A percentile compares a stretch with the other conserved stretches of the same genome.
These are phyloP conservation scores for Candida boleticola DNA, from an alignment of 805 yeast genomes.

Conservation along the genomic window DNA sequence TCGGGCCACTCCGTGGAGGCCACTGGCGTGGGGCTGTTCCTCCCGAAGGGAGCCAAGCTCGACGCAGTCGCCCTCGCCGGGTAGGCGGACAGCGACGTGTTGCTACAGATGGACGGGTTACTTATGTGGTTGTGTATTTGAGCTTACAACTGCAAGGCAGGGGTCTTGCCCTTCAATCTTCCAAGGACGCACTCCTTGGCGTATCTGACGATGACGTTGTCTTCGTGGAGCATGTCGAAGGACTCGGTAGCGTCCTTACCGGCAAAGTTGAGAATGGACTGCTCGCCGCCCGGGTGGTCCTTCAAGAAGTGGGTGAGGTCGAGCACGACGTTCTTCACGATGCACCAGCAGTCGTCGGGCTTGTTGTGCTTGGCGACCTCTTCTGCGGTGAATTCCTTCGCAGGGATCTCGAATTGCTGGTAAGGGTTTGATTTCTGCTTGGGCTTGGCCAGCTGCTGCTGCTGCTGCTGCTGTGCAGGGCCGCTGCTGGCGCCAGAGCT, in stretches of 20 bases:
- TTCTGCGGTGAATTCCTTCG: slow-evolving; percentile 43
- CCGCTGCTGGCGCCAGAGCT: slow-evolving; percentile 6
- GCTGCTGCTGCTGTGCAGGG: neutral
- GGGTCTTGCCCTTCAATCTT: slow-evolving; percentile 44
- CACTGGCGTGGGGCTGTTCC: too few species aligned
- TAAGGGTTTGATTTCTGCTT: slow-evolving; percentile 7
- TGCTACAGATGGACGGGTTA: too few species aligned
- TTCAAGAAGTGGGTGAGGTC: slow-evolving; percentile 45
- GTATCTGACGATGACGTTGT: slow-evolving; percentile 49
- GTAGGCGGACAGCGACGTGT: too few species aligned
- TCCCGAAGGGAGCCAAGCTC: too few species aligned
- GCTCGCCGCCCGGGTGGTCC: slow-evolving; percentile 61
- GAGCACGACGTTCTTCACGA: slow-evolving; percentile 51
- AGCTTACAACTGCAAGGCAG: slow-evolving; percentile 33
- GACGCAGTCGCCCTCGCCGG: too few species aligned
- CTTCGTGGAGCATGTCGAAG: slow-evolving; percentile 56
- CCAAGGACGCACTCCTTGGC: slow-evolving; percentile 51
- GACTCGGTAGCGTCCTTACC: slow-evolving; percentile 51
- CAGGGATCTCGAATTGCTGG: slow-evolving; percentile 41
- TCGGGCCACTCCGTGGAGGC: too few species aligned
- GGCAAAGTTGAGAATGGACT: slow-evolving; percentile 47
- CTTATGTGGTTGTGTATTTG: too few species aligned
- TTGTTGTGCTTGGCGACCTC: slow-evolving; percentile 50
- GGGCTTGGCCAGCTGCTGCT: slow-evolving; percentile 5
- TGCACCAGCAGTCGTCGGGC: slow-evolving; percentile 50